A percentile compares a stretch with the other conserved stretches of the same genome.
Evolutionary conservation across 768 basidiomycete genomes (phyloP).

Genomic region (Calocybe cyanea): DNA sequence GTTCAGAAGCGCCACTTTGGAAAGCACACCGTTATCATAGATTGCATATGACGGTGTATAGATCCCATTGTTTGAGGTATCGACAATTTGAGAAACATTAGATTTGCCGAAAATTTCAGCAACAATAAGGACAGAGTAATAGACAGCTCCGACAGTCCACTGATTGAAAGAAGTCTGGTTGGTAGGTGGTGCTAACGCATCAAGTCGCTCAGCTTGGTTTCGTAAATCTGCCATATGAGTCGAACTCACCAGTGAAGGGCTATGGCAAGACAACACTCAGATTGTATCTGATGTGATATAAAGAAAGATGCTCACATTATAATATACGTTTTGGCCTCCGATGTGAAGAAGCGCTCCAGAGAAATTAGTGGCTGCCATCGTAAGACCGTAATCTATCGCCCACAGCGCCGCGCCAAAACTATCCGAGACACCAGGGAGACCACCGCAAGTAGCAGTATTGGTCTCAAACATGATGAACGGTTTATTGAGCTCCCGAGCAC

Average conservation of each 20-base stretch:
- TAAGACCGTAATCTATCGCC: slow-evolving; percentile 59
- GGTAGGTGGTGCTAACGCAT: slow-evolving; percentile 36
- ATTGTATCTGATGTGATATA: slow-evolving; percentile 17
- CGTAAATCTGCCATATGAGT: background rate
- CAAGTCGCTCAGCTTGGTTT: background rate
- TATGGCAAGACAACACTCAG: slow-evolving; percentile 33
- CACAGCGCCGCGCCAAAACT: slow-evolving; percentile 65
- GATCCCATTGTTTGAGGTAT: slow-evolving; percentile 50
- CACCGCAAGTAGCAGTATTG: slow-evolving; percentile 66
- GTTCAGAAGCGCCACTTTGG: slow-evolving; percentile 68
- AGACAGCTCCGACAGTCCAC: slow-evolving; percentile 73
- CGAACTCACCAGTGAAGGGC: slow-evolving; percentile 52
- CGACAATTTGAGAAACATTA: slow-evolving; percentile 63
- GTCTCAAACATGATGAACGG: slow-evolving; percentile 70
- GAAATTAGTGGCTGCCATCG: slow-evolving; percentile 59
- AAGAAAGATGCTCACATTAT: slow-evolving; percentile 46
- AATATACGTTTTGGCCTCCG: slow-evolving; percentile 64
- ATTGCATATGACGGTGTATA: slow-evolving; percentile 69
- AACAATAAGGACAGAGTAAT: slow-evolving; percentile 68
- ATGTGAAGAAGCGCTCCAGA: slow-evolving; percentile 53
- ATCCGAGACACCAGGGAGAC: slow-evolving; percentile 61
- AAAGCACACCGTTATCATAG: slow-evolving; percentile 65
- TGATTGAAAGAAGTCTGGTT: slow-evolving; percentile 54
- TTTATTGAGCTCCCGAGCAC: slow-evolving; percentile 40
- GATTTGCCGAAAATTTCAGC: slow-evolving; percentile 68